These are phyloP conservation scores for Santalum album DNA, from an alignment of 164 flowering plant species.

Conservation along the genomic window DNA sequence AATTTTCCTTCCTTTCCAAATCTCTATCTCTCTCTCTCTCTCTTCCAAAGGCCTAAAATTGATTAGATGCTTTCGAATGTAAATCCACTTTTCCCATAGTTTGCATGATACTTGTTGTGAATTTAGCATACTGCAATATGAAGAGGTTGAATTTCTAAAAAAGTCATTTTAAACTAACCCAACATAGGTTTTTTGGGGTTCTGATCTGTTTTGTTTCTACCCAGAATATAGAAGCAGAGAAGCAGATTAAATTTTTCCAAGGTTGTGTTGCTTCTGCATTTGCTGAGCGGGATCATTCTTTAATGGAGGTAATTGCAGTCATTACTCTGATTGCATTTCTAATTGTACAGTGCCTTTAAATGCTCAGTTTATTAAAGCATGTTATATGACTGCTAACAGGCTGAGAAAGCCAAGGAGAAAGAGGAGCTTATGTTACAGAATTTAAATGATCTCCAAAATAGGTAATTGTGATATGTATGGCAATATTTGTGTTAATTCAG, in stretches of 20 bases:
- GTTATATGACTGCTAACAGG: constrained; percentile 37
- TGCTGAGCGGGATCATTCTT: constrained; percentile 81
- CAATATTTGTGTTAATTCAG: no score
- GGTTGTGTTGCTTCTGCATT: constrained; percentile 90
- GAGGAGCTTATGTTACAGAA: constrained; percentile 55
- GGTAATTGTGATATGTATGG: constrained; percentile 35
- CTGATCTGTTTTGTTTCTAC: constrained; percentile 3
- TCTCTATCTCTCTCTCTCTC: constrained; percentile 5
- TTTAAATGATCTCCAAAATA: constrained; percentile 35
- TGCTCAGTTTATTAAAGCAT: neutral
- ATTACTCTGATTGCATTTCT: constrained; percentile 7
- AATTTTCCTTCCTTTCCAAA: no score
- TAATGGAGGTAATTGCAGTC: constrained; percentile 66
- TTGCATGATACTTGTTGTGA: neutral
- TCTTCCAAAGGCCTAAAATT: neutral
- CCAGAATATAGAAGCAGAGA: constrained; percentile 83
- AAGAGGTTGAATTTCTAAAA: neutral
- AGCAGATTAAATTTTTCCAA: constrained; percentile 88
- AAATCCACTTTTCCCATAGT: no score
- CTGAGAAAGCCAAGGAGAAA: constrained; percentile 86
- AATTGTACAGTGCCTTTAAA: neutral
- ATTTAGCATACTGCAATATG: neutral
- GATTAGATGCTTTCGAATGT: no score
- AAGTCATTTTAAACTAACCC: neutral
- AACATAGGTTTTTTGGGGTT: neutral